Evolutionary conservation across 352 stramenopile species (phyloP), one percentile per base, ranked within the genome.

Genomic region (Phytophthora constricta): DNA sequence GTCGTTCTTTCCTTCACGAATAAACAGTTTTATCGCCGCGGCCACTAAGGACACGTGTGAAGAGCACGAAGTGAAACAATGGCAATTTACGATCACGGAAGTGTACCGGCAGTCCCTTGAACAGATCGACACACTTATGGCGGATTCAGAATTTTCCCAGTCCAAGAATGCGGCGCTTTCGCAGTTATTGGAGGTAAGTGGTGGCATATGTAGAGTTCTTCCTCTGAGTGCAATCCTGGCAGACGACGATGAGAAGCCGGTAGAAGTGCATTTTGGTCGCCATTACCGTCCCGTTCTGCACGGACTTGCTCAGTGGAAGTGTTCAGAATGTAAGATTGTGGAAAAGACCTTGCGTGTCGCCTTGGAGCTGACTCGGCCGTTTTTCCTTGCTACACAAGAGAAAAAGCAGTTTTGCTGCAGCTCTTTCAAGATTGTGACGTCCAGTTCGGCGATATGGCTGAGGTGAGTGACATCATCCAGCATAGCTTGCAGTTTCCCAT

Each of bases 361-460:
- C 14, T 65, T 93, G 9, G 58, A 72, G 26, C 65, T 84, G 8
- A 72, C 68, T 25, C 77, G 77, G 13, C 76, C 77, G 27, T 90
- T 92, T 61, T 87, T 91, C 42, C 28, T 80, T 16, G 62, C 73
- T 48, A 74, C 76, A 8, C 28, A 59, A 1, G 80, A 90, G 49
- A 93, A 93, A 62, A 90, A 89, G 45, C 49, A 71, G 17, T 91
- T 92, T 52, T 93, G 49, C 58, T 91, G 45, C 73, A 90, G 28
- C 63, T 93, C 26, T 90, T 93, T 57, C 72, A 86, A 48, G 82
- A 91, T 49, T 83, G 86, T 28, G 72, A 62, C 11, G 80, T 93
- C 19, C 86, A 90, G 59, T 91, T 86, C 22, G 82, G 86, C 20
- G 79, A 92, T 46, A 80, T 92, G 68, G 25, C 57, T 11, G 78